phyloP scores from a whole-genome alignment of 2,329 filamentous ascomycete genomes.

The Zymoseptoria pseudotritici region DNA sequence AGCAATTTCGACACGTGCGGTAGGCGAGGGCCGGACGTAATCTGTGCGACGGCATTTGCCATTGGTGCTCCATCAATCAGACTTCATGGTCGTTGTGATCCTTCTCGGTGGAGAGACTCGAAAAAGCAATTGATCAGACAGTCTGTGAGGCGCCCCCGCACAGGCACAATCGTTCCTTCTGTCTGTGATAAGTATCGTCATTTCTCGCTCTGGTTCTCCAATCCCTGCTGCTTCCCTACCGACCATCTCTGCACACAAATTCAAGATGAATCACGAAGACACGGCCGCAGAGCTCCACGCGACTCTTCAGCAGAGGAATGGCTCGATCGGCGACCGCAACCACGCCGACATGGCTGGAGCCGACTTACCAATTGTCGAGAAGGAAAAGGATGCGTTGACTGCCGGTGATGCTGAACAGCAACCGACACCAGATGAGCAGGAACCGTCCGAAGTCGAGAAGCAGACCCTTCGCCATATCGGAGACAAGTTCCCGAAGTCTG shows the following conservation, averaged over 20 bases:
- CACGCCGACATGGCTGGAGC: constrained; percentile 17
- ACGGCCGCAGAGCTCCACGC: constrained; percentile 23
- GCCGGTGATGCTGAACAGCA: constrained; percentile 15
- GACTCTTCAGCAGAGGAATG: constrained; percentile 17
- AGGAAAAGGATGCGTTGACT: constrained; percentile 3
- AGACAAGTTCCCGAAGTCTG: constrained; percentile 40
- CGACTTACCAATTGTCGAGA: constrained; percentile 10
- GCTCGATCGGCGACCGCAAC: constrained; percentile 12
- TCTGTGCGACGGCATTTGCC: neutral
- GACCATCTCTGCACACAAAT: neutral
- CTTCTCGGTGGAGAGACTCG: neutral
- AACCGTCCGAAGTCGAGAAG: constrained; percentile 38
- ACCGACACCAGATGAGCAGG: constrained; percentile 26
- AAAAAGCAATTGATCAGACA: neutral
- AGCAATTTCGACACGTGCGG: too few relatives aligned
- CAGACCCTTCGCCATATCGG: constrained; percentile 39
- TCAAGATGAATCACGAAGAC: constrained; percentile 20
- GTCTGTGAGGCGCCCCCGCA: neutral
- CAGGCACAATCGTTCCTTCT: neutral
- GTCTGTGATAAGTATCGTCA: neutral
- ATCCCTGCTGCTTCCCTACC: neutral
- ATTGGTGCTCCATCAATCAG: neutral
- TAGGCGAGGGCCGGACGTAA: neutral
- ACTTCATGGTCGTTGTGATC: too few relatives aligned
- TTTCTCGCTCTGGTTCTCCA: neutral